Evolutionary conservation across 164 flowering plant species (phyloP).

Genomic region (Hamamelis virginiana): DNA sequence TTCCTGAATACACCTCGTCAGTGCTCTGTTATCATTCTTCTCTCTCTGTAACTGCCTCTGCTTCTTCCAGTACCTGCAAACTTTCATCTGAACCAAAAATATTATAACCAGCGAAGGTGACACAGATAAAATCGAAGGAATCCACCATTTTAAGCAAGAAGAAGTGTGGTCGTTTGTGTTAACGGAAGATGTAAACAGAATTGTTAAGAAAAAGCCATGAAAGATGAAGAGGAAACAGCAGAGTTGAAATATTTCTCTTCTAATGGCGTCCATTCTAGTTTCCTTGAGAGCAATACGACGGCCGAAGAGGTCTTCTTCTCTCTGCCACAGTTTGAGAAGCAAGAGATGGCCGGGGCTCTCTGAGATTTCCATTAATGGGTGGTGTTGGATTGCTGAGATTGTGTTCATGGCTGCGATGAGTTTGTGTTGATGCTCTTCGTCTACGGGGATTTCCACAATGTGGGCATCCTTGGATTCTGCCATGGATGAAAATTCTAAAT

Average conservation of each 20-base stretch:
- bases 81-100: conserved; percentile 62
- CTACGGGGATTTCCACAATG: conserved; percentile 73
- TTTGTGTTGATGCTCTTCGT: conserved; percentile 48
- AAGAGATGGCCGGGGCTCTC: conserved; percentile 87
- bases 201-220: conserved; percentile 58
- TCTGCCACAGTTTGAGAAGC: conserved; percentile 89
- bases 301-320: conserved; percentile 69
- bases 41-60: conserved; percentile 54
- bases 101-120: conserved; percentile 51
- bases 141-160: conserved; percentile 75
- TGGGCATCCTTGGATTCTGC: conserved; percentile 55
- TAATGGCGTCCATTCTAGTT: conserved; percentile 47
- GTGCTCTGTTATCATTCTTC: conserved; percentile 52
- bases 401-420: conserved; percentile 12
- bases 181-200: conserved; percentile 55
- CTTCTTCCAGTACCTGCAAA: conserved; percentile 68
- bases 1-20: conserved; percentile 68
- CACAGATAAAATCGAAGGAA: conserved; percentile 48
- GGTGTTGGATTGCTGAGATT: conserved; percentile 56
- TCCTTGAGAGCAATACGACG: conserved; percentile 53
- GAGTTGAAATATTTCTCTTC: conserved; percentile 62
- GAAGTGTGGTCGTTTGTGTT: conserved; percentile 5
- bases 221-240: conserved; percentile 68
- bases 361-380: conserved; percentile 86
- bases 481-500: conserved; percentile 30